Percentiles rank a stretch among this genome's conserved stretches.
Conservation (phyloP, 1,139 yeast genomes). For the Debaryomyces singareniensis region DNA sequence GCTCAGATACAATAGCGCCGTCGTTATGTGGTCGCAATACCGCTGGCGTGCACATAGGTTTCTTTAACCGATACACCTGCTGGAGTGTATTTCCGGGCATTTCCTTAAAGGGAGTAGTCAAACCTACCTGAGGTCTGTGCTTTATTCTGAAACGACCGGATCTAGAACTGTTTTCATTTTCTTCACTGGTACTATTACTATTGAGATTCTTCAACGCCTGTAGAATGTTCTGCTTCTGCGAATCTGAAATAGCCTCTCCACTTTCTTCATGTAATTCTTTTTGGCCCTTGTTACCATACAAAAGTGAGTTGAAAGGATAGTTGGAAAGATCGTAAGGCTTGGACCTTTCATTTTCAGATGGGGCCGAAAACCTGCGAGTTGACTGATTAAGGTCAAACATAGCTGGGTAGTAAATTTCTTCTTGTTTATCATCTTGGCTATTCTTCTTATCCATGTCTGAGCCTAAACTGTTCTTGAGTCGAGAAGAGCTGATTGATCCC, state of each 20-base stretch:
- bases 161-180: constrained; percentile 6
- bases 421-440: constrained; percentile 2
- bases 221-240: constrained; percentile 10
- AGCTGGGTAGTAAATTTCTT: constrained; percentile 31
- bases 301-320: constrained; percentile 15
- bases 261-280: constrained; percentile 1
- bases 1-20: constrained; percentile 1
- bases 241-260: constrained; percentile 2
- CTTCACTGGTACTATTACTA: constrained; percentile 18
- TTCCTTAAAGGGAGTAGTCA: constrained; percentile 7
- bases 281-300: constrained; percentile 9
- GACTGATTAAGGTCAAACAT: constrained; percentile 34
- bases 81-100: constrained; percentile 9
- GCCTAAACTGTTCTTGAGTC: constrained; percentile 1
- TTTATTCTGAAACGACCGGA: constrained; percentile 8
- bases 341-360: constrained; percentile 7
- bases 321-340: constrained; percentile 9
- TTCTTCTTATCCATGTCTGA: constrained; percentile 2
- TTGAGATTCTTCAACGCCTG: constrained; percentile 21
- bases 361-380: constrained; percentile 22
- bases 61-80: constrained; percentile 31
- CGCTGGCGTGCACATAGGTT: constrained; percentile 38
- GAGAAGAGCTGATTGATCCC: neutral
- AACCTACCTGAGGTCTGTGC: constrained; percentile 4
- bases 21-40: constrained; percentile 28